A percentile compares a stretch with the other conserved stretches of the same genome.
These are phyloP conservation scores for Linanthus parryae DNA, from an alignment of 148 eudicot genomes.

Conservation along the genomic window DNA sequence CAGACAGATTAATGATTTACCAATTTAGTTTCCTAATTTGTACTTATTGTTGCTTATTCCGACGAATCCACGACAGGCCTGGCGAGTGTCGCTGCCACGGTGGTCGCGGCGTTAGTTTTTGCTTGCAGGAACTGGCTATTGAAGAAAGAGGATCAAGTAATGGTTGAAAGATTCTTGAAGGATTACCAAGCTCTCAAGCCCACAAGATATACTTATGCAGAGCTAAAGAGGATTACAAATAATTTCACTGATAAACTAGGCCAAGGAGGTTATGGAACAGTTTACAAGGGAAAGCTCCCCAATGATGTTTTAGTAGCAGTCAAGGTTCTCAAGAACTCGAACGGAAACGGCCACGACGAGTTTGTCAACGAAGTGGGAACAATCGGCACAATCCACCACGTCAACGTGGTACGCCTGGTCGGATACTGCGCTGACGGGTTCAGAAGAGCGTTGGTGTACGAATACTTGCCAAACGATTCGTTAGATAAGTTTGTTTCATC, in stretches of 20 bases:
- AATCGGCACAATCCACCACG: slow-evolving; percentile 5
- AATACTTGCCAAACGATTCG: slow-evolving; percentile 1
- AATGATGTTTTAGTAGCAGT: slow-evolving; percentile 1
- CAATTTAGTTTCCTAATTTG: no score
- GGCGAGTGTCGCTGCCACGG: no score
- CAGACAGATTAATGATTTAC: no score
- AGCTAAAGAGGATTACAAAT: not conserved
- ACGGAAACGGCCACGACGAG: slow-evolving; percentile 6
- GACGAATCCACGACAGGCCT: no score
- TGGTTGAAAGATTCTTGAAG: not conserved
- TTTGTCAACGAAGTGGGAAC: slow-evolving; percentile 5
- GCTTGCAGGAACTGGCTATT: no score
- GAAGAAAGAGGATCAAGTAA: no score
- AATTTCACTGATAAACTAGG: slow-evolving; percentile 2
- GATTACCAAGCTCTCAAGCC: not conserved
- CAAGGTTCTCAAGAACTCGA: not conserved
- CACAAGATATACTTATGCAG: not conserved
- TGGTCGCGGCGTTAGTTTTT: no score
- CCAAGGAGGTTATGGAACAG: slow-evolving; percentile 1
- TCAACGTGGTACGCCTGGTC: slow-evolving; percentile 1
- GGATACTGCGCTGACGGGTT: slow-evolving; percentile 4
- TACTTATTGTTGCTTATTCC: no score
- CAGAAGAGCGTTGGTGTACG: slow-evolving; percentile 9
- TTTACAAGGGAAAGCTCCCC: slow-evolving; percentile 6
- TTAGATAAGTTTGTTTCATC: not conserved